These are phyloP conservation scores for Cardiosporidium cionae DNA, from an alignment of 169 alveolate genomes.

Conservation along the genomic window DNA sequence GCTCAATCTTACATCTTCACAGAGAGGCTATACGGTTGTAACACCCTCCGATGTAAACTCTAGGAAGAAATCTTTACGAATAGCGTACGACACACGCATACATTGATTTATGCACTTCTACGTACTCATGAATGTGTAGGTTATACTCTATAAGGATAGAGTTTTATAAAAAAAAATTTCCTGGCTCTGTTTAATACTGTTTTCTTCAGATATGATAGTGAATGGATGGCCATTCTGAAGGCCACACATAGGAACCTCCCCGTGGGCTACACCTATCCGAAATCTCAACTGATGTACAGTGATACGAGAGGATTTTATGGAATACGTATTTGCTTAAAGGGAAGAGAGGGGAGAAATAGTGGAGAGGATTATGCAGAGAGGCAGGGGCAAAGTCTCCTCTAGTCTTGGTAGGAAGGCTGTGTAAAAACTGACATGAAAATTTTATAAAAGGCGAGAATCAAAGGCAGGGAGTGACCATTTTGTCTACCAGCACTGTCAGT, in stretches of 20 bases:
- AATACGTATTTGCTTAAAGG: not conserved
- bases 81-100: not conserved
- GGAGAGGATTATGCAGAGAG: not conserved
- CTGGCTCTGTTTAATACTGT: not conserved
- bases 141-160: not conserved
- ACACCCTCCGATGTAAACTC: not conserved
- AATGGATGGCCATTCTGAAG: slow-evolving; percentile 21
- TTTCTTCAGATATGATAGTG: slow-evolving; percentile 7
- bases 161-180: not conserved
- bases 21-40: not conserved
- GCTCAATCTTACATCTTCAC: not conserved
- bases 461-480: too few species aligned
- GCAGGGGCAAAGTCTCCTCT: not conserved
- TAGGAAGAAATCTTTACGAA: not conserved
- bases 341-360: not conserved
- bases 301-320: too few species aligned
- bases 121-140: not conserved
- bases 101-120: not conserved
- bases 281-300: not conserved
- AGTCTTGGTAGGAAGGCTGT: not conserved
- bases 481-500: too few species aligned
- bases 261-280: too few species aligned
- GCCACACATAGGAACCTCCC: slow-evolving; percentile 14
- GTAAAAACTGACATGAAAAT: not conserved
- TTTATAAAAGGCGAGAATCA: not conserved